Conservation (phyloP, 805 yeast species). For the Candida quercuum region DNA sequence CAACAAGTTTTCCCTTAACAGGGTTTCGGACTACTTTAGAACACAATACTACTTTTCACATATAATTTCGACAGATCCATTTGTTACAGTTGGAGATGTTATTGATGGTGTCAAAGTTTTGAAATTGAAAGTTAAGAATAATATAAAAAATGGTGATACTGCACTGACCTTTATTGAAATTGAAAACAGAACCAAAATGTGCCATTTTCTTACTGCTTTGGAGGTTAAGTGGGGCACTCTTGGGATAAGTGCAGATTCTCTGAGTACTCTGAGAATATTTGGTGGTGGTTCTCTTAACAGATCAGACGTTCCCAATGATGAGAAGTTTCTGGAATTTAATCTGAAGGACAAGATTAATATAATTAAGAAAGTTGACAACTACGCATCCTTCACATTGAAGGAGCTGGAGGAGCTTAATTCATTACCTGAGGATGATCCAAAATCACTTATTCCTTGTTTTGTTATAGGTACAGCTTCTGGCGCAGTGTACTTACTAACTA, state of each 20-base stretch:
- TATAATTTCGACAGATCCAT: conserved; percentile 16
- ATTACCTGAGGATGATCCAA: too few relatives aligned
- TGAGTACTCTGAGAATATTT: conserved; percentile 10
- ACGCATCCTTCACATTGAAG: too few relatives aligned
- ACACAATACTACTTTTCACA: conserved; percentile 9
- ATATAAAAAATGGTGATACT: conserved; percentile 7
- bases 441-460: not conserved
- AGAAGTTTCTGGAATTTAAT: conserved; percentile 15
- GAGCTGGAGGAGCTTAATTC: too few relatives aligned
- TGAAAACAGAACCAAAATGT: conserved; percentile 1
- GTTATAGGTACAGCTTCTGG: not conserved
- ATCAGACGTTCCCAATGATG: too few relatives aligned
- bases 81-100: conserved; percentile 18
- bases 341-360: conserved; percentile 21
- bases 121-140: conserved; percentile 9
- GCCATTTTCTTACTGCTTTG: conserved; percentile 13
- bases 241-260: conserved; percentile 12
- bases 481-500: not conserved
- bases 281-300: too few relatives aligned
- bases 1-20: conserved; percentile 25
- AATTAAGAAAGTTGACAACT: not conserved
- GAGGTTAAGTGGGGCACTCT: conserved; percentile 10
- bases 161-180: conserved; percentile 12
- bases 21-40: conserved; percentile 18
- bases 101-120: conserved; percentile 9